Evolutionary conservation across 306 rosid species (phyloP), one percentile per base, ranked within the genome.

Genomic region (Hippophae tibetana): DNA sequence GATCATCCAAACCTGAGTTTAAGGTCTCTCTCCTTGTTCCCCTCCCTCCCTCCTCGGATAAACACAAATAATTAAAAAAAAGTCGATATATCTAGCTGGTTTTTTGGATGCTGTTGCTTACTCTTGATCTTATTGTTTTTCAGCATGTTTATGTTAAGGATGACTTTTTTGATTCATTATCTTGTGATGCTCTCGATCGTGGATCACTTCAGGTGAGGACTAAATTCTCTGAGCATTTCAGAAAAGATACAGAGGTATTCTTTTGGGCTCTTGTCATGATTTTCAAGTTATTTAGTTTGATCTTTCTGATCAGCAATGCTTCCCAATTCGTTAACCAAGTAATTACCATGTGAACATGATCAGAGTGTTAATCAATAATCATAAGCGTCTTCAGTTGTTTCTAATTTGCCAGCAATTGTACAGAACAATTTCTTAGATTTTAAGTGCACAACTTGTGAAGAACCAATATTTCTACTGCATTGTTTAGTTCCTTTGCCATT

Each of bases 71-170:
- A 7, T 31, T 18, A 18, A 18, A 18, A 18, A 18, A 18, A 18
- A 18, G 23, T 18, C 5, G 1, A 31, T 31, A 26, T 64, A 43
- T 76, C 50, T 75, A 47, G 43, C 42, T 61, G 52, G 46, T 56
- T 61, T 57, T 42, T 68, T 61, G 59, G 13, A 6, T 56, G 60
- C 57, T 51, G 25, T 40, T 56, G 46, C 14, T 31, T 56, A 56
- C 7, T 58, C 50, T 26, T 50, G 26, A 25, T 7, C 50, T 62
- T 18, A 13, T 13, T 48, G 54, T 49, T 73, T 40, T 51, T 14
- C 90, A 87, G 94, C 72, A 94, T 65, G 72, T 81, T 57, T 90
- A 90, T 71, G 82, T 87, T 54, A 90, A 87, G 84, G 97, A 90
- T 68, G 96, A 90, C 68, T 90, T 90, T 81, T 90, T 90, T 53